Conservation (phyloP, 2,329 filamentous ascomycete species). For the Chrysosporium queenslandicum region DNA sequence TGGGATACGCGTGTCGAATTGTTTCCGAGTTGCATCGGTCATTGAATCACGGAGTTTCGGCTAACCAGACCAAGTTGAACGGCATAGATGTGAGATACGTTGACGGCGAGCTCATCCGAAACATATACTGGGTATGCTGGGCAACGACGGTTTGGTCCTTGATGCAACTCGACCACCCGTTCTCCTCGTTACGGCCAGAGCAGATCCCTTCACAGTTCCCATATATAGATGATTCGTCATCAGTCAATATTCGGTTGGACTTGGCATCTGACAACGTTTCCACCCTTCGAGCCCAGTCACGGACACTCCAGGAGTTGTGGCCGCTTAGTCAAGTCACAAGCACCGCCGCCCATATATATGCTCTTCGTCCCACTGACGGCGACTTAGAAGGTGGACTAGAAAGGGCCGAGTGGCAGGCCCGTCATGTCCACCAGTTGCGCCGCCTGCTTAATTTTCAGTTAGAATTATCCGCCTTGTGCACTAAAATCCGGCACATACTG, state of each 20-base stretch:
- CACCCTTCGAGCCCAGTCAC: constrained; percentile 9
- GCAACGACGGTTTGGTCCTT: constrained; percentile 12
- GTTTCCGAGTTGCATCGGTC: constrained; percentile 10
- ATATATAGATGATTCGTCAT: constrained; percentile 9
- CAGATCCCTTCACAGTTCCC: constrained; percentile 14
- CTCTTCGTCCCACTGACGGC: constrained; percentile 8
- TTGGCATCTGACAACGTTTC: constrained; percentile 13
- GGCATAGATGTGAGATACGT: constrained; percentile 13
- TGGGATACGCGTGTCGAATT: constrained; percentile 10
- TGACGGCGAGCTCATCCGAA: constrained; percentile 13
- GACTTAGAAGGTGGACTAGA: constrained; percentile 8
- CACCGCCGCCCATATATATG: constrained; percentile 12
- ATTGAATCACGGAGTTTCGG: constrained; percentile 11
- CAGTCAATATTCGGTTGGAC: constrained; percentile 12
- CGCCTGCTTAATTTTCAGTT: constrained; percentile 11
- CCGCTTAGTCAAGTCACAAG: constrained; percentile 12
- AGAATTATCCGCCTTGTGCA: constrained; percentile 9
- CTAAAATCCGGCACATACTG: constrained; percentile 10
- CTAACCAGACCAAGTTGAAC: constrained; percentile 12
- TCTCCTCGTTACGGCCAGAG: constrained; percentile 7
- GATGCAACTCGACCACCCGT: constrained; percentile 14
- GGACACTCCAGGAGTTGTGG: constrained; percentile 11
- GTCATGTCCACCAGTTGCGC: constrained; percentile 12
- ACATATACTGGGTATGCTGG: constrained; percentile 13
- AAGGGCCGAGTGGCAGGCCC: constrained; percentile 11